Conservation (phyloP, 139 green algal genomes). For the Micromonas commoda region DNA sequence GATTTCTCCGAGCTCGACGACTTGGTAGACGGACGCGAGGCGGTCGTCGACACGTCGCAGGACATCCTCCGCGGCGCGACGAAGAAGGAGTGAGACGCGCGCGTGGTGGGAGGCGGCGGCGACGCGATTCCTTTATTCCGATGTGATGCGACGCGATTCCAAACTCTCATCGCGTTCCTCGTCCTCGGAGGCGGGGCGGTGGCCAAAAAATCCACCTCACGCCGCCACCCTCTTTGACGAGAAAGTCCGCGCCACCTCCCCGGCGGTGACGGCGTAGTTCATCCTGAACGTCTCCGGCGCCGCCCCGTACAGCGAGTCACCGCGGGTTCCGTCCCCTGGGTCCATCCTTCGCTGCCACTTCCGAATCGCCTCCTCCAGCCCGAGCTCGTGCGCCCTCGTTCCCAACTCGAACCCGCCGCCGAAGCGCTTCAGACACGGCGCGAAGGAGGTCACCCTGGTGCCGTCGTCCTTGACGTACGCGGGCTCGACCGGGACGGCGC, state of each 20-base stretch:
- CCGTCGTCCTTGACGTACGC: slow-evolving; percentile 17
- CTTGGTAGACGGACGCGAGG: not conserved
- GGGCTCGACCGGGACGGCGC: not conserved
- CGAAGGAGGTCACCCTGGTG: not conserved
- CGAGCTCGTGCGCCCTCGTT: not conserved
- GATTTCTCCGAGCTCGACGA: slow-evolving; percentile 9
- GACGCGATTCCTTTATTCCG: too few species aligned
- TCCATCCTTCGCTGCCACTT: not conserved
- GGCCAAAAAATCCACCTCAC: too few species aligned
- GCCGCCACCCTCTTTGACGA: too few species aligned
- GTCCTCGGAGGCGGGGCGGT: too few species aligned
- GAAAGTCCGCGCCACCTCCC: too few species aligned
- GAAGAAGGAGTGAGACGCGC: too few species aligned
- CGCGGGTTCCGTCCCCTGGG: not conserved
- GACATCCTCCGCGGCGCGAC: too few species aligned
- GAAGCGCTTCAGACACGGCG: not conserved
- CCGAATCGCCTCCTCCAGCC: not conserved
- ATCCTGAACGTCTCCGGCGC: not conserved
- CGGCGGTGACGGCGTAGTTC: too few species aligned
- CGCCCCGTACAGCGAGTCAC: not conserved
- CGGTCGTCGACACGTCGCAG: too few species aligned
- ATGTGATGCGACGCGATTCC: too few species aligned
- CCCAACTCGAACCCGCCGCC: not conserved
- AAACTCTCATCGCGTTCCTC: too few species aligned
- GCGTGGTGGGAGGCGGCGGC: too few species aligned